These are phyloP conservation scores for Pichia sp. DNA, from an alignment of 1,139 yeast species.

Conservation along the genomic window DNA sequence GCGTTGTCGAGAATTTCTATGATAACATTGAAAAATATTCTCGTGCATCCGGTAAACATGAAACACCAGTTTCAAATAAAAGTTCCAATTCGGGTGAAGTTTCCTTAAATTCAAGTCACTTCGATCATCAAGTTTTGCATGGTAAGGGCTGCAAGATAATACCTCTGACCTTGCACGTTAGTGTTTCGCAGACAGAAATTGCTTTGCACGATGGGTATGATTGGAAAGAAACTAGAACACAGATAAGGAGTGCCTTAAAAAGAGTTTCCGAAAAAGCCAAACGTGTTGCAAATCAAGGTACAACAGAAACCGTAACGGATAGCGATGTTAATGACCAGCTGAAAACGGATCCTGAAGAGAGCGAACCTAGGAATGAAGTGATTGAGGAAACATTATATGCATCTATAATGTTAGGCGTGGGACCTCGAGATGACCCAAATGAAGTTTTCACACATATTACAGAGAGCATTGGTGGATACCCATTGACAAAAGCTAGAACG, in stretches of 20 bases:
- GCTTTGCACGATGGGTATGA: conserved; percentile 87
- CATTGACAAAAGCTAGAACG: neutral
- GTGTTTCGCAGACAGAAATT: conserved; percentile 41
- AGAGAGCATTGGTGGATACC: conserved; percentile 25
- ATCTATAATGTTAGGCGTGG: conserved; percentile 66
- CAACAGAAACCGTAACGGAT: neutral
- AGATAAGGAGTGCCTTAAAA: conserved; percentile 60
- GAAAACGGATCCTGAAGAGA: neutral
- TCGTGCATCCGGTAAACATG: neutral
- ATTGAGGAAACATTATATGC: conserved; percentile 67
- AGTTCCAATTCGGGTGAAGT: conserved; percentile 19
- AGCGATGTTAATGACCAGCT: neutral
- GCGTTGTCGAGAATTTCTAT: conserved; percentile 29
- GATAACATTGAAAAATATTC: conserved; percentile 13
- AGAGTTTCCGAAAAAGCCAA: conserved; percentile 50
- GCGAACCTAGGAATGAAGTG: conserved; percentile 15
- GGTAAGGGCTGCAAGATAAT: conserved; percentile 17
- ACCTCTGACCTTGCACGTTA: conserved; percentile 28
- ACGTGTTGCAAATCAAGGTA: conserved; percentile 5
- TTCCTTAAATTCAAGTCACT: conserved; percentile 45
- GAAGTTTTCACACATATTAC: conserved; percentile 52
- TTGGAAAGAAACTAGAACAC: conserved; percentile 74
- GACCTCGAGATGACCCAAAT: conserved; percentile 45
- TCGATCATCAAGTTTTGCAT: conserved; percentile 24
- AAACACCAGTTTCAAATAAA: conserved; percentile 2